Percentiles rank a stretch among this genome's conserved stretches.
Conservation (phyloP, 2,329 filamentous ascomycete species). For the Huntiella savannae region DNA sequence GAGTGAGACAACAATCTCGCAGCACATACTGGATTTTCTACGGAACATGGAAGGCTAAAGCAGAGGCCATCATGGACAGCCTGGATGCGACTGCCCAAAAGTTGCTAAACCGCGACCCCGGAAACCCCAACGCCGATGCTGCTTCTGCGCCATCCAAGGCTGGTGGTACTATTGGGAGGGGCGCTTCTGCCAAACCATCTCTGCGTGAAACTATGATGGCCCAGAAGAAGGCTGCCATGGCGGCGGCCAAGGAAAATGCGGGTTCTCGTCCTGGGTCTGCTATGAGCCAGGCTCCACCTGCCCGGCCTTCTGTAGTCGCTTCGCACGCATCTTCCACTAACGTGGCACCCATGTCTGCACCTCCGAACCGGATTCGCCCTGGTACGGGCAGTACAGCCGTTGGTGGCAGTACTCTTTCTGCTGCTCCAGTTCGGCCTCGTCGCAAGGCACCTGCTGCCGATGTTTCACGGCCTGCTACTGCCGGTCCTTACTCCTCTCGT, state of each 20-base stretch:
- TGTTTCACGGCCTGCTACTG: conserved; percentile 41
- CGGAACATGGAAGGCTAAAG: conserved; percentile 56
- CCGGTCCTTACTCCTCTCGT: conserved; percentile 45
- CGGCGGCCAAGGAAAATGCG: conserved; percentile 27
- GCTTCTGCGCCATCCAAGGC: conserved; percentile 37
- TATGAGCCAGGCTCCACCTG: conserved; percentile 41
- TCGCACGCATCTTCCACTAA: conserved; percentile 15
- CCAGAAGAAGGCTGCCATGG: conserved; percentile 46
- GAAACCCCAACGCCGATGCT: conserved; percentile 52
- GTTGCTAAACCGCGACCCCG: conserved; percentile 62
- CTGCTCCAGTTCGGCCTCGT: conserved; percentile 42
- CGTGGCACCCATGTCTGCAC: conserved; percentile 13
- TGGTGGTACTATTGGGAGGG: conserved; percentile 22
- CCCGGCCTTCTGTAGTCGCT: conserved; percentile 21
- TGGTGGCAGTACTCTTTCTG: conserved; percentile 39
- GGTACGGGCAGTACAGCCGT: conserved; percentile 25
- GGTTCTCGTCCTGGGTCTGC: conserved; percentile 42
- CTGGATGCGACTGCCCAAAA: conserved; percentile 64
- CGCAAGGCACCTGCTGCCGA: conserved; percentile 32
- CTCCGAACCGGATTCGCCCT: conserved; percentile 14
- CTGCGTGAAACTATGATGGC: conserved; percentile 71
- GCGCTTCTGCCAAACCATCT: conserved; percentile 32
- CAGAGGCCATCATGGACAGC: conserved; percentile 56
- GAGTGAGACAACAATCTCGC: conserved; percentile 71
- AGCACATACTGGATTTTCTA: conserved; percentile 74